phyloP scores from a whole-genome alignment of 176 grass and related monocot genomes.

The Pharus latifolius region DNA sequence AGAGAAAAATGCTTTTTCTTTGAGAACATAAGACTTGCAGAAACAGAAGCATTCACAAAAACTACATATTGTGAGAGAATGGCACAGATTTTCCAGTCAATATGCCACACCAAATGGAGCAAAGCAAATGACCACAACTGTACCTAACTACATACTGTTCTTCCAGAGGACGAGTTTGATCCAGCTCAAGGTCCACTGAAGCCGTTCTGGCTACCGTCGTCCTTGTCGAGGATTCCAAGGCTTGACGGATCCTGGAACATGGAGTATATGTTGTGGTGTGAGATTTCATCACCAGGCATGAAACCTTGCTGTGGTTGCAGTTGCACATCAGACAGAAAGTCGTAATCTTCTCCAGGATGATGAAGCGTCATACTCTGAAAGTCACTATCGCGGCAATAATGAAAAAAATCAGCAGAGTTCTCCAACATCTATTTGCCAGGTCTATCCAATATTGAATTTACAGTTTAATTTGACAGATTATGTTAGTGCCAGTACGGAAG shows the following conservation, averaged over 20 bases:
- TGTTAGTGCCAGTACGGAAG: background rate
- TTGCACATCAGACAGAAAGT: background rate
- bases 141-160: background rate
- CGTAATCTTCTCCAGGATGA: background rate
- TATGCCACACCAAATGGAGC: too few species aligned
- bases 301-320: background rate
- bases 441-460: background rate
- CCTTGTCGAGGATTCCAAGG: background rate
- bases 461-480: background rate
- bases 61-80: background rate
- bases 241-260: background rate
- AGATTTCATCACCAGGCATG: background rate
- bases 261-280: background rate
- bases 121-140: background rate
- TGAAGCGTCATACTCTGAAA: background rate
- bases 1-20: too few species aligned
- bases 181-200: background rate
- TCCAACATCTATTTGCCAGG: background rate
- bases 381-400: background rate
- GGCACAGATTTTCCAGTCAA: background rate
- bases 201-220: background rate
- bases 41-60: background rate
- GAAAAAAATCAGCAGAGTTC: background rate
- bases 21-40: background rate
- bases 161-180: background rate